A percentile compares a stretch with the other conserved stretches of the same genome.
Evolutionary conservation across 768 basidiomycete species (phyloP).

Genomic region (Daedalea quercina): DNA sequence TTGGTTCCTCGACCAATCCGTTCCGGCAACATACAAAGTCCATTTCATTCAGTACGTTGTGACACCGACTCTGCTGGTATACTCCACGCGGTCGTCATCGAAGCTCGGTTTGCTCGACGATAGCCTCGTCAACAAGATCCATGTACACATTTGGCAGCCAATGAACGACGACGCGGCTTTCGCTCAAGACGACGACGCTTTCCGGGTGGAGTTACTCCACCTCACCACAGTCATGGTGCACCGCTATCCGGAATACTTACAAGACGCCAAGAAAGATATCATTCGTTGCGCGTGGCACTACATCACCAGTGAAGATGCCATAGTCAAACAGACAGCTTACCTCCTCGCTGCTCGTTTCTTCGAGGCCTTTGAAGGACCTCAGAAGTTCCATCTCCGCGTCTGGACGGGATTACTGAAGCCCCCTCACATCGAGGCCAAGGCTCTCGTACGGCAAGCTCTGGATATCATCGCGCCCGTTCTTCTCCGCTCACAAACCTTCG

Average conservation of each 20-base stretch:
- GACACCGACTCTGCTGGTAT: conserved; percentile 78
- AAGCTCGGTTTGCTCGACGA: conserved; percentile 62
- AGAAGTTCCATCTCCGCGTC: conserved; percentile 84
- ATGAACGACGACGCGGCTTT: conserved; percentile 51
- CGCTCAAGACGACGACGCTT: conserved; percentile 67
- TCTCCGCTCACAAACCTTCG: conserved; percentile 50
- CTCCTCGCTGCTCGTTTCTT: conserved; percentile 90
- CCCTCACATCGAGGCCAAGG: conserved; percentile 70
- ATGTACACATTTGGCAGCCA: conserved; percentile 76
- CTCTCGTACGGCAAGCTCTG: conserved; percentile 77
- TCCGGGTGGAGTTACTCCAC: conserved; percentile 87
- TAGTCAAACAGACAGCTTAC: conserved; percentile 90
- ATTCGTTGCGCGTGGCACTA: conserved; percentile 92
- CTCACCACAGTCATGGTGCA: conserved; percentile 87
- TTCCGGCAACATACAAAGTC: conserved; percentile 72
- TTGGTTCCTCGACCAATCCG: conserved; percentile 66
- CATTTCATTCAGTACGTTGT: conserved; percentile 76
- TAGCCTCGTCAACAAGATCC: conserved; percentile 64
- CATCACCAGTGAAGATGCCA: conserved; percentile 78
- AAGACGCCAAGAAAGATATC: conserved; percentile 82
- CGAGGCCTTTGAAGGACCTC: conserved; percentile 78
- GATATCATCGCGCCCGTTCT: conserved; percentile 83
- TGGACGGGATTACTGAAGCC: conserved; percentile 87
- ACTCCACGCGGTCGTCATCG: conserved; percentile 49
- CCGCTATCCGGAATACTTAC: conserved; percentile 71